A percentile compares a stretch with the other conserved stretches of the same genome.
Evolutionary conservation across 352 stramenopile species (phyloP).

Genomic region (Phytophthora agathidicida): DNA sequence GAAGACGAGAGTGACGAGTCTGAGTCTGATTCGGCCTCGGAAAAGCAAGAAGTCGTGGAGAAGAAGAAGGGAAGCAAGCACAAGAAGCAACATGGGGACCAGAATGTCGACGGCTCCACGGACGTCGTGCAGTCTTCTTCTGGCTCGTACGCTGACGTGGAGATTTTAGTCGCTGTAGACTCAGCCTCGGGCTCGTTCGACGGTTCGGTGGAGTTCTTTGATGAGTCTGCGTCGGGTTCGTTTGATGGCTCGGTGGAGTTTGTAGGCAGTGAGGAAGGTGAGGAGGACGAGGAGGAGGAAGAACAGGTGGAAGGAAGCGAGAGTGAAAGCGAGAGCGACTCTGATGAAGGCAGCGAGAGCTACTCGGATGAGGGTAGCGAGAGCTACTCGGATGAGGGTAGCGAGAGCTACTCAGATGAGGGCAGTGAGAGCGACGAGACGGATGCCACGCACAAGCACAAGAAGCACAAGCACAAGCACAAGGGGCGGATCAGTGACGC

Average conservation of each 20-base stretch:
- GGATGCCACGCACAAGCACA: conserved; percentile 24
- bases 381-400: conserved; percentile 9
- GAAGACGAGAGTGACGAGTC: conserved; percentile 16
- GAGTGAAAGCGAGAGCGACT: neutral
- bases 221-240: conserved; percentile 22
- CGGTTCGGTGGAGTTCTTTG: conserved; percentile 17
- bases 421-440: conserved; percentile 17
- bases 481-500: conserved; percentile 31
- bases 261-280: conserved; percentile 23
- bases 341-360: conserved; percentile 3
- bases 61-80: conserved; percentile 29
- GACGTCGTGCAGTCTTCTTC: conserved; percentile 3
- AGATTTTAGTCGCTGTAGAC: conserved; percentile 24
- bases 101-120: conserved; percentile 1
- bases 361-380: conserved; percentile 22
- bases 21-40: conserved; percentile 18
- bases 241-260: conserved; percentile 31
- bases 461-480: conserved; percentile 29
- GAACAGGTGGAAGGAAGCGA: conserved; percentile 15
- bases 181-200: conserved; percentile 28
- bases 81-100: conserved; percentile 18
- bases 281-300: conserved; percentile 15
- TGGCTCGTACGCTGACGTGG: conserved; percentile 20
- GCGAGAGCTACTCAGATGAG: conserved; percentile 11
- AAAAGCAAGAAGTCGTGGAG: conserved; percentile 16